Evolutionary conservation across 1,284 basidiomycete species (phyloP).

Genomic region (Microbotryum scabiosae): DNA sequence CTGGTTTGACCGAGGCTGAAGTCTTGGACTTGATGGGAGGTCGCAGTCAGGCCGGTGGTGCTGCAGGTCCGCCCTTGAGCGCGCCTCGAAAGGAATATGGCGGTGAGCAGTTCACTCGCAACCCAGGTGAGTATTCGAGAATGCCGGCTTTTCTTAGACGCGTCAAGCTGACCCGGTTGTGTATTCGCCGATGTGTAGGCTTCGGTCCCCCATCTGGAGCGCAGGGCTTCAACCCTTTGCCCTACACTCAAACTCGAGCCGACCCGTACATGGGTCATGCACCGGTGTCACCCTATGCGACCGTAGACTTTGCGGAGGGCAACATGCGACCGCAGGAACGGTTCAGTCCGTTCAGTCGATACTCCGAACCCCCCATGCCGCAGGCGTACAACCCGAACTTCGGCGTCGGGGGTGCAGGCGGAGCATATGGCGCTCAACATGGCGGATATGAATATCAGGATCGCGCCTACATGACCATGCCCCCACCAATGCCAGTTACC

Average conservation of each 20-base stretch:
- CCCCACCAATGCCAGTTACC: not conserved
- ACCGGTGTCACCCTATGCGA: conserved; percentile 23
- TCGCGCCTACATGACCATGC: not conserved
- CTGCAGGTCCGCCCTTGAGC: conserved; percentile 2
- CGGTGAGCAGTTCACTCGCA: conserved; percentile 2
- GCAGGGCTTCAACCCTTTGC: not conserved
- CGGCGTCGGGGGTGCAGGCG: too few species aligned
- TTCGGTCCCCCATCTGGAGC: not conserved
- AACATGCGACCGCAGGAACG: too few species aligned
- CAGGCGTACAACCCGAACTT: too few species aligned
- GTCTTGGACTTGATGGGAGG: conserved; percentile 26
- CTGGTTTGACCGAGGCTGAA: conserved; percentile 27
- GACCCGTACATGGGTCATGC: conserved; percentile 22
- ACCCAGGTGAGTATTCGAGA: not conserved
- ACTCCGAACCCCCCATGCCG: too few species aligned
- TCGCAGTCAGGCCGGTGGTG: not conserved
- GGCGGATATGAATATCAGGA: too few species aligned
- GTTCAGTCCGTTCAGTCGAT: too few species aligned
- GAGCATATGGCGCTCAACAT: too few species aligned
- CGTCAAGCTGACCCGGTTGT: not conserved
- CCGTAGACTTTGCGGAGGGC: conserved; percentile 27
- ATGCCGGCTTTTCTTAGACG: not conserved
- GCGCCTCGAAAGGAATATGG: conserved; percentile 10
- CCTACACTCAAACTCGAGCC: conserved; percentile 19
- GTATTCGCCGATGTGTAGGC: not conserved